phyloP scores from a whole-genome alignment of 495 filamentous ascomycete species.

The Acidiella bohemica region DNA sequence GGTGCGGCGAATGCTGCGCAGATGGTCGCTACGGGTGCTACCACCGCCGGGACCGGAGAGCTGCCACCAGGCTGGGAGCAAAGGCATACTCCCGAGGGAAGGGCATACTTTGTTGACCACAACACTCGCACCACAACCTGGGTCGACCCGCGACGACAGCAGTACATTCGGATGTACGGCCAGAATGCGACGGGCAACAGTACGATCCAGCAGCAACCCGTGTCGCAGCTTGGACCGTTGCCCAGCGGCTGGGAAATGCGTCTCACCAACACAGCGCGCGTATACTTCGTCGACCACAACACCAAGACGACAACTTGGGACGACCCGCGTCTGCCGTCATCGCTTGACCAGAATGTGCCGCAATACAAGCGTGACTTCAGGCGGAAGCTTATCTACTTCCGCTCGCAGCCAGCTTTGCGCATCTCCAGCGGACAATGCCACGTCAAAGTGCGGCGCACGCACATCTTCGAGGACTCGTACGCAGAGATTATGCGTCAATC shows the following conservation, averaged over 20 bases:
- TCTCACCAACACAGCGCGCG: constrained; percentile 89
- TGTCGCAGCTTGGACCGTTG: constrained; percentile 90
- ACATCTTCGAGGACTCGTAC: constrained; percentile 98
- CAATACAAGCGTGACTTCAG: constrained; percentile 99
- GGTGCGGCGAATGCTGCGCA: constrained; percentile 46
- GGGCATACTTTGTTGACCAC: constrained; percentile 97
- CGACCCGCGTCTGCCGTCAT: constrained; percentile 87
- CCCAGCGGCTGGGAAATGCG: constrained; percentile 99
- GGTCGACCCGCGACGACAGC: constrained; percentile 96
- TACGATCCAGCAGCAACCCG: constrained; percentile 91
- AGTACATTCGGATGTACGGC: constrained; percentile 97
- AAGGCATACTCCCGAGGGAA: constrained; percentile 83
- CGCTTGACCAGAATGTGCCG: constrained; percentile 93
- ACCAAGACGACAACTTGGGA: constrained; percentile 99
- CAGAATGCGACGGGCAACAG: constrained; percentile 60
- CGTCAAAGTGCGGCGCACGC: constrained; percentile 88
- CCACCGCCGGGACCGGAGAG: constrained; percentile 87
- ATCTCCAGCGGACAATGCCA: constrained; percentile 95
- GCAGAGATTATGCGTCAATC: constrained; percentile 96
- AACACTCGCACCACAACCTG: constrained; percentile 97
- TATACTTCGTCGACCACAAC: constrained; percentile 99
- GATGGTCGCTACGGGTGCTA: constrained; percentile 90
- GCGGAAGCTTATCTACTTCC: constrained; percentile 96
- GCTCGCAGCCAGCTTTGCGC: constrained; percentile 88
- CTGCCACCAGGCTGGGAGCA: constrained; percentile 95